These are phyloP conservation scores for Pleurotus platypus DNA, from an alignment of 768 basidiomycete species.

Conservation along the genomic window DNA sequence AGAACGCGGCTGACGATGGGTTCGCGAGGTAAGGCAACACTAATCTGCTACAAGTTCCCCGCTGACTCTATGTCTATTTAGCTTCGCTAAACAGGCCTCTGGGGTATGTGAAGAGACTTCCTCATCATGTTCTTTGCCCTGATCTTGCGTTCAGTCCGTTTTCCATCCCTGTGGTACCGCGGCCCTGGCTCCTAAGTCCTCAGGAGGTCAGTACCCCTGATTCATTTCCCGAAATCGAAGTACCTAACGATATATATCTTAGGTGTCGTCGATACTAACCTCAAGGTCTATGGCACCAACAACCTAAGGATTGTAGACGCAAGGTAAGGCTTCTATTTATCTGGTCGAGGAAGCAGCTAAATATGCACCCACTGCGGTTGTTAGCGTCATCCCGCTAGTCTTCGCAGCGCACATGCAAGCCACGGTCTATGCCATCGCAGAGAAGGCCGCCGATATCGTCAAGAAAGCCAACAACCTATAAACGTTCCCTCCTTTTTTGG, in stretches of 20 bases:
- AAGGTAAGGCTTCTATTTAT: background rate
- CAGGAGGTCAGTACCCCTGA: background rate
- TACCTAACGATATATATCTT: background rate
- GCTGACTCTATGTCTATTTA: too few relatives aligned
- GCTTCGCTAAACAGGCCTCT: too few relatives aligned
- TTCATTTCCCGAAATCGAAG: too few relatives aligned
- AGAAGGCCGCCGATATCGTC: slow-evolving; percentile 8
- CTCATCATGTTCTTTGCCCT: too few relatives aligned
- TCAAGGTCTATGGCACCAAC: slow-evolving; percentile 38
- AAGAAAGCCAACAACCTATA: too few relatives aligned
- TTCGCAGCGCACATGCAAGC: slow-evolving; percentile 11
- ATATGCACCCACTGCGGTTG: background rate
- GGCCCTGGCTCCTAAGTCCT: background rate
- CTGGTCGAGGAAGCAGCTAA: background rate
- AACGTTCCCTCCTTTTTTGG: too few relatives aligned
- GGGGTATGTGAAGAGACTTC: too few relatives aligned
- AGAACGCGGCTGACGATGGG: too few relatives aligned
- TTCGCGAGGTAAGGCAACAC: too few relatives aligned
- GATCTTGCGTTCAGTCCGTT: too few relatives aligned
- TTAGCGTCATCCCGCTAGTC: slow-evolving; percentile 13
- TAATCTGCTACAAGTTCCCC: too few relatives aligned
- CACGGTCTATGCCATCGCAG: slow-evolving; percentile 19
- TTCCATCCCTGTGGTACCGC: background rate
- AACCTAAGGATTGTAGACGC: slow-evolving; percentile 36
- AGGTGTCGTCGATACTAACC: slow-evolving; percentile 38